Percentiles rank a stretch among this genome's conserved stretches.
These are phyloP conservation scores for Patellaria atrata DNA, from an alignment of 495 filamentous ascomycete species.

Conservation along the genomic window DNA sequence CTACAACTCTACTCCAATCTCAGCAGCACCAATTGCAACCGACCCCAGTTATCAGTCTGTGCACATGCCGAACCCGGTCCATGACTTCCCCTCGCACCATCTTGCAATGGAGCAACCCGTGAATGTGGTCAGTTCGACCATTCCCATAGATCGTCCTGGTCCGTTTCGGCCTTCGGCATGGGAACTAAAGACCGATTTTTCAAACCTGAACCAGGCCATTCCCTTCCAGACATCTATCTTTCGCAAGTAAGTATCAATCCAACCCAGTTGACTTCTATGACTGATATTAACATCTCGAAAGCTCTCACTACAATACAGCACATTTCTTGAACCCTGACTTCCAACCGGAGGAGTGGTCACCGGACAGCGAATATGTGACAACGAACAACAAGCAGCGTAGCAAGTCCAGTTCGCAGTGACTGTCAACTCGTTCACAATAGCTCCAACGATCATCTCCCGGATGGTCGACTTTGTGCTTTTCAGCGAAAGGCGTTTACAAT, in stretches of 20 bases:
- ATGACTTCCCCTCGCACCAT: conserved; percentile 3
- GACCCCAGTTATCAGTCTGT: too few species aligned
- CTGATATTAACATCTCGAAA: conserved; percentile 5
- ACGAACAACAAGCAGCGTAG: conserved; percentile 11
- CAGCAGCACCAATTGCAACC: too few species aligned
- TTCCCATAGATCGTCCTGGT: conserved; percentile 7
- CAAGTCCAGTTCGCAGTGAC: conserved; percentile 19
- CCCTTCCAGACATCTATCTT: conserved; percentile 27
- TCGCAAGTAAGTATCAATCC: conserved; percentile 23
- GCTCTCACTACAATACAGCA: conserved; percentile 30
- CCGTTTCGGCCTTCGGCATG: conserved; percentile 20
- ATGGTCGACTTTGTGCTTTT: too few species aligned
- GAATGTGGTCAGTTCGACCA: conserved; percentile 3
- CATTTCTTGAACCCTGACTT: conserved; percentile 30
- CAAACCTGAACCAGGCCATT: conserved; percentile 13
- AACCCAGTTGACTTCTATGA: not conserved
- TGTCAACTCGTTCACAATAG: too few species aligned
- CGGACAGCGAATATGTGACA: conserved; percentile 25
- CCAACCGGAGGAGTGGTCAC: conserved; percentile 28
- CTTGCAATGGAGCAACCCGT: conserved; percentile 12
- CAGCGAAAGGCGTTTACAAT: too few species aligned
- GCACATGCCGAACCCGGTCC: too few species aligned
- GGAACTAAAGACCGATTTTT: conserved; percentile 21
- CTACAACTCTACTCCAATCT: too few species aligned
- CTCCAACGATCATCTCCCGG: too few species aligned